These are phyloP conservation scores for Aspergillus puulaauensis DNA, from an alignment of 2,329 filamentous ascomycete species.

Conservation along the genomic window DNA sequence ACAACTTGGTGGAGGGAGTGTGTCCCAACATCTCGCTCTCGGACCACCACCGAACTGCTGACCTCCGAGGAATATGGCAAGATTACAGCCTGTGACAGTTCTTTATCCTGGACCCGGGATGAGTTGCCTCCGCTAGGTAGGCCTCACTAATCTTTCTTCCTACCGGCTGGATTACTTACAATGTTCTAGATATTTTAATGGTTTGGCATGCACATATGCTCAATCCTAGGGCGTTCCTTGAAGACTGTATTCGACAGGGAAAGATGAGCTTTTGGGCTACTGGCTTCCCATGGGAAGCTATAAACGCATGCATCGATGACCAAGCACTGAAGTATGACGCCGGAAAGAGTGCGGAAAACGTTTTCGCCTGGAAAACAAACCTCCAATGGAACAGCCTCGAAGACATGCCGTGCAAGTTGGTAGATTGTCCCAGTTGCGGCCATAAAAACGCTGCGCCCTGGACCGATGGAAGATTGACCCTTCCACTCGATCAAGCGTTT, in stretches of 20 bases:
- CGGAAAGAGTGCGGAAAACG: constrained; percentile 42
- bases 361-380: constrained; percentile 52
- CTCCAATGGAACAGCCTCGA: constrained; percentile 61
- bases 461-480: constrained; percentile 48
- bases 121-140: constrained; percentile 61
- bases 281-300: constrained; percentile 65
- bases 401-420: constrained; percentile 48
- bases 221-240: constrained; percentile 71
- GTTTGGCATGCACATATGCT: constrained; percentile 79
- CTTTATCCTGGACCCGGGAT: constrained; percentile 39
- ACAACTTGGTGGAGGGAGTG: constrained; percentile 60
- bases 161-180: not conserved
- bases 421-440: constrained; percentile 59
- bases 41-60: constrained; percentile 19
- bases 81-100: constrained; percentile 21
- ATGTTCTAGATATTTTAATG: constrained; percentile 66
- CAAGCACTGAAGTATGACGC: constrained; percentile 58
- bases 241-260: constrained; percentile 66
- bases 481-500: constrained; percentile 25
- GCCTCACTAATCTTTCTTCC: constrained; percentile 16
- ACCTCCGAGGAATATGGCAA: constrained; percentile 33
- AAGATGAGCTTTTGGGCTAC: constrained; percentile 58
- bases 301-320: constrained; percentile 59
- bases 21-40: constrained; percentile 14
- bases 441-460: constrained; percentile 52